Evolutionary conservation across 768 basidiomycete genomes (phyloP), one percentile per base, ranked within the genome.

Genomic region (Suillus subluteus): DNA sequence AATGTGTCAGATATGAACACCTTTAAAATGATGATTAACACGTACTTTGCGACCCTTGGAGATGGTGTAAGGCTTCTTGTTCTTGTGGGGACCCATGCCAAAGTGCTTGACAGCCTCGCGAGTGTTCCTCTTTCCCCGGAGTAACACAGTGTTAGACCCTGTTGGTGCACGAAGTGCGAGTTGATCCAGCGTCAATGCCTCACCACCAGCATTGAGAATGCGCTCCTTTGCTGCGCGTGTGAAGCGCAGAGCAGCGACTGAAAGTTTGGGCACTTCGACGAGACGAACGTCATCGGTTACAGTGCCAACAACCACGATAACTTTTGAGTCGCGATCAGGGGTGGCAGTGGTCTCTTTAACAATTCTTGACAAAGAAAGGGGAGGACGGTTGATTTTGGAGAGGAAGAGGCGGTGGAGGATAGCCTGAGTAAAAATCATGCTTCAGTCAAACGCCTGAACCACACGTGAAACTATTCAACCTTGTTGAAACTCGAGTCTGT

Each of bases 51-150:
- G 93, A 69, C 98, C 97, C 85, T 97, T 98, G 78, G 95, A 96
- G 75, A 83, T 85, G 58, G 96, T 93, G 84, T 95, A 92, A 58
- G 98, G 98, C 84, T 96, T 98, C 87, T 97, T 98, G 91, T 98
- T 85, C 83, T 98, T 95, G 90, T 96, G 94, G 65, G 96, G 96
- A 82, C 91, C 94, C 93, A 94, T 94, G 82, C 97, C 97, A 79
- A 98, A 98, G 88, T 99, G 97, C 81, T 94, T 96, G 84, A 92
- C 89, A 62, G 96, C 93, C 82, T 99, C 98, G 70, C 98, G 89
- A 66, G 92, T 85, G 80, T 90, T 98, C 88, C 90, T 91, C 82
- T 92, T 91, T 72, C 97, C 98, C 69, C 97, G 86, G 73, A 99
- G 83, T 73, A 99, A 82, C 69, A 99, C 86, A 65, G 98, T 99